Base-by-base conservation (phyloP, 208 protist species). In the Kentomonas sorsogonicus region DNA sequence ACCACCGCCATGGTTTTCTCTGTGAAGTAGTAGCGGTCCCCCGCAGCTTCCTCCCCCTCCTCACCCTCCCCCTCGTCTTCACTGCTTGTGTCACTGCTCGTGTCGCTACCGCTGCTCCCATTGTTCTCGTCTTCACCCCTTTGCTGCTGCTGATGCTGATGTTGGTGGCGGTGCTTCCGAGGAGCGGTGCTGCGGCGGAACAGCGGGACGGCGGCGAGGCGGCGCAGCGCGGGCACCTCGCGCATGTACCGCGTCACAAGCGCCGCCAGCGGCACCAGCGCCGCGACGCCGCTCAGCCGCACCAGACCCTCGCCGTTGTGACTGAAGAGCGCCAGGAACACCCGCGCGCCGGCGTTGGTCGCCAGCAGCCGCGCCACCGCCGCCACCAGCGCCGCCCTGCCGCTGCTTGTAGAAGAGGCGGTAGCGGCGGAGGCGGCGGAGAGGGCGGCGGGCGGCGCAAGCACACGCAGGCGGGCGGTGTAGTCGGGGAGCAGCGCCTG, bases 231-330 rank as follows among this genome's bases (percentile, higher is more conserved):
- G 0, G 78, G 83, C 26, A 82, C 57, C 65, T 90, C 78, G 0
- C 50, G 43, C 16, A 78, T 0, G 43, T 79, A 69, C 11, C 83
- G 68, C 18, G 69, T 63, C 7, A 60, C 53, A 25, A 86, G 62
- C 22, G 79, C 68, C 5, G 69, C 41, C 5, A 90, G 56, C 1
- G 79, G 72, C 16, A 85, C 68, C 25, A 90, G 51, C 3, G 74
- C 64, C 20, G 73, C 83, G 10, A 46, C 77, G 9, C 68, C 66
- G 18, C 76, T 84, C 3, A 86, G 63, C 29, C 86, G 57, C 25
- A 73, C 75, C 3, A 86, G 63, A 33, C 86, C 61, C 25, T 75
- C 75, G 20, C 82, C 53, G 31, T 73, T 65, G 20, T 81, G 70
- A 30, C 79, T n/a, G 25, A 63, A 66, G 13, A 84, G 66, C 44